Evolutionary conservation across 441 rosid species (phyloP), one percentile per base, ranked within the genome.

Genomic region (Gossypium aridum): DNA sequence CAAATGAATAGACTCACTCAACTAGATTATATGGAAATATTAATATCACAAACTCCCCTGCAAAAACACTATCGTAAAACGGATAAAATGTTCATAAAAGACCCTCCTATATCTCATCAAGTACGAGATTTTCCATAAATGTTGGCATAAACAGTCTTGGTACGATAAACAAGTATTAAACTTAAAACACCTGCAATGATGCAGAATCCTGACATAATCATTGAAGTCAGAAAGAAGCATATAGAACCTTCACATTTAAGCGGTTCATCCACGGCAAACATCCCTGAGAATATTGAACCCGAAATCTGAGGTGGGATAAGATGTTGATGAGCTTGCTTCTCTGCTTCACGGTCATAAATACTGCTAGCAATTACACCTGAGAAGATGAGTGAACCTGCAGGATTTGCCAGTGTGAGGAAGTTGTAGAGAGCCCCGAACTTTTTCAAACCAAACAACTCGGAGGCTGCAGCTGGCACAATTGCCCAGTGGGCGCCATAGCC

Each of bases 401-500:
- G 99, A 78, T 88, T 91, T 64, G 97, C 94, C 62, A 94, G 87
- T 2, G 98, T 90, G 73, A 96, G 94, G 85, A 96, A 96, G 76
- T 96, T 96, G 87, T 96, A 94, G 55, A 96, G 71, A 25, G 96
- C 98, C 60, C 98, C 97, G 4, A 96, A 92, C 68, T 92, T 96
- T 73, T 96, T 96, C 74, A 96, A 72, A 66, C 99, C 99, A 61
- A 96, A 96, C 76, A 96, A 85, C 88, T 96, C 97, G 0, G 99
- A 96, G 61, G 97, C 97, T 22, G 97, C 85, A 9, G 98, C 98
- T 5, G 99, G 98, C 51, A 96, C 94, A 56, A 96, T 92, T 7
- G 97, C 98, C 99, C 98, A 94, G 55, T 94, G 98, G 9, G 99
- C 90, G 17, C 99, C 98, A 61, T 96, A 94, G 47, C 97, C 96